Conservation (phyloP, 495 filamentous ascomycete genomes). For the Penicillium paxilli region DNA sequence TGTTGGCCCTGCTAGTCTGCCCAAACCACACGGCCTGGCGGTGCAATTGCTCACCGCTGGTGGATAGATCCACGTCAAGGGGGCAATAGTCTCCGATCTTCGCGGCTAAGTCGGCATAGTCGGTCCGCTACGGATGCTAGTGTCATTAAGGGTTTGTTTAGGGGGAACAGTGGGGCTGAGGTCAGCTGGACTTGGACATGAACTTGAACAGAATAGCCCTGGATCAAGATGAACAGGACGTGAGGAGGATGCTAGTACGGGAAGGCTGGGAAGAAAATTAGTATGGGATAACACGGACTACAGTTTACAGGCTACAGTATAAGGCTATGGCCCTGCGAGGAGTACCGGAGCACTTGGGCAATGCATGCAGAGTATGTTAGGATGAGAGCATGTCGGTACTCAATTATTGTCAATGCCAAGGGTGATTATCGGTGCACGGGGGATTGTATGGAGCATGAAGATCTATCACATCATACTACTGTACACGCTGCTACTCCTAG, state of each 20-base stretch:
- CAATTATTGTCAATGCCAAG: slow-evolving; percentile 3
- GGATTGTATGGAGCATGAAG: neutral
- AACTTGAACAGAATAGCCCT: neutral
- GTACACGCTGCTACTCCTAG: neutral
- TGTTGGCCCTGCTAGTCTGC: neutral
- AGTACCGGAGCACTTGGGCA: no score
- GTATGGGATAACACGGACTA: no score
- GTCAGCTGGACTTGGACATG: neutral
- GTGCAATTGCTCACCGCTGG: slow-evolving; percentile 23
- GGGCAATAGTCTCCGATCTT: slow-evolving; percentile 19
- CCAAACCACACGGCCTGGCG: neutral
- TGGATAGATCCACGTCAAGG: slow-evolving; percentile 22
- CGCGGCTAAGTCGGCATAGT: slow-evolving; percentile 30
- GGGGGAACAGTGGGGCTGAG: neutral
- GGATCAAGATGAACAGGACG: neutral
- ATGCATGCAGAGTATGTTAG: neutral
- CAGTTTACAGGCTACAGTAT: neutral
- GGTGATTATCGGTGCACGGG: neutral
- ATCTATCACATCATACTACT: neutral
- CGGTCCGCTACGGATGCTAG: slow-evolving; percentile 16
- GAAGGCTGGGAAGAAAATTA: no score
- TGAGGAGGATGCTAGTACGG: neutral
- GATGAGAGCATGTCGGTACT: neutral
- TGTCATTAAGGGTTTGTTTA: slow-evolving; percentile 13
- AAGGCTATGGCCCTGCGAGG: neutral